Evolutionary conservation across 108 stramenopile genomes (phyloP).

Genomic region (Discostella stelligeroides): DNA sequence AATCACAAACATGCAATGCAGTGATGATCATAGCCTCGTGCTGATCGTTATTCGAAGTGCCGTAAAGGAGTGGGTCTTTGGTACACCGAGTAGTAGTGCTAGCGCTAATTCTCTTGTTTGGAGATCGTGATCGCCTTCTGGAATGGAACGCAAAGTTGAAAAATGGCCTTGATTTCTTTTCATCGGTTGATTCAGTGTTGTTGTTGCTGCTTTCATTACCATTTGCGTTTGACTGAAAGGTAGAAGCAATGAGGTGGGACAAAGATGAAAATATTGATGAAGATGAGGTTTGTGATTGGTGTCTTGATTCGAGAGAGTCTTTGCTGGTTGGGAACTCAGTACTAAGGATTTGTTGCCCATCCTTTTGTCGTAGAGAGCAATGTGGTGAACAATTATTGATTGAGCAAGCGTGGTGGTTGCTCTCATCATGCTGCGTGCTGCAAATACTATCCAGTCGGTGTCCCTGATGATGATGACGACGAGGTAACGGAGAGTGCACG

Average conservation of each 20-base stretch:
- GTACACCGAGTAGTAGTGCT: conserved; percentile 2
- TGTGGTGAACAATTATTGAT: not conserved
- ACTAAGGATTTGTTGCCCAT: not conserved
- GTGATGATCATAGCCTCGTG: conserved; percentile 22
- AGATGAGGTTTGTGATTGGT: not conserved
- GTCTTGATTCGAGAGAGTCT: not conserved
- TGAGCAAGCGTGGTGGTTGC: not conserved
- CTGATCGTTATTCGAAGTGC: conserved; percentile 24
- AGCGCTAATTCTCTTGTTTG: no score
- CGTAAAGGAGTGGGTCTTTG: conserved; percentile 18
- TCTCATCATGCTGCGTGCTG: conserved; percentile 1
- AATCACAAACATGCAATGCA: conserved; percentile 16
- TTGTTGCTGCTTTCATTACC: no score
- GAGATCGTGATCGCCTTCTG: not conserved
- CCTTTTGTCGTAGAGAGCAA: not conserved
- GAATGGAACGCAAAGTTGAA: conserved; percentile 17
- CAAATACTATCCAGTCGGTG: conserved; percentile 9
- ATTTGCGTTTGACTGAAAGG: not conserved
- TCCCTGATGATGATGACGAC: conserved; percentile 22
- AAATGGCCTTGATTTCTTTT: conserved; percentile 1
- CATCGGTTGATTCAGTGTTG: not conserved
- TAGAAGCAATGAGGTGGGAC: not conserved
- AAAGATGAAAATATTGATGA: not conserved
- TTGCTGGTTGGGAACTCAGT: not conserved
- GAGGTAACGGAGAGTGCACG: not conserved